phyloP scores from a whole-genome alignment of 2,329 filamentous ascomycete genomes.

The Chlorencoelia australis region DNA sequence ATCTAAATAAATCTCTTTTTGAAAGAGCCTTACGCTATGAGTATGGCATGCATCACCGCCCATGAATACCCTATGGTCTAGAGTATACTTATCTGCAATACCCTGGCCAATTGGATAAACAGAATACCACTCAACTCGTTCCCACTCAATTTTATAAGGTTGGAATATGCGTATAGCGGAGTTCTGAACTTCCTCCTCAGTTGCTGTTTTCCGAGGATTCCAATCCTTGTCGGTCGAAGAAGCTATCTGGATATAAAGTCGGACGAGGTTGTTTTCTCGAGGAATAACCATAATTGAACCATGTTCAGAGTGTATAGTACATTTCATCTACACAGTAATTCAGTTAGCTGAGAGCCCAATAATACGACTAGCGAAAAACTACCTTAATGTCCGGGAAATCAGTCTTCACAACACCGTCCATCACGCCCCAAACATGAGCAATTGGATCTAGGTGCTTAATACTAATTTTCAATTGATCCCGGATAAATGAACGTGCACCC shows the following conservation, averaged over 20 bases:
- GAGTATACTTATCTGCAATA: slow-evolving; percentile 56
- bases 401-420: slow-evolving; percentile 63
- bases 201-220: slow-evolving; percentile 52
- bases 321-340: slow-evolving; percentile 54
- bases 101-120: slow-evolving; percentile 70
- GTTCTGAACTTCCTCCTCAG: slow-evolving; percentile 51
- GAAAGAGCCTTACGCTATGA: slow-evolving; percentile 47
- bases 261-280: slow-evolving; percentile 56
- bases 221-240: slow-evolving; percentile 52
- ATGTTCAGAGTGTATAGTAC: slow-evolving; percentile 62
- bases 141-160: slow-evolving; percentile 59
- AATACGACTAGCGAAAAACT: slow-evolving; percentile 38
- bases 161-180: slow-evolving; percentile 55
- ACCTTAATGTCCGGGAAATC: slow-evolving; percentile 71
- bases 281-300: slow-evolving; percentile 77
- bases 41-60: slow-evolving; percentile 74
- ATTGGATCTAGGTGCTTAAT: slow-evolving; percentile 63
- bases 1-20: slow-evolving; percentile 30
- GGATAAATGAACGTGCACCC: slow-evolving; percentile 56
- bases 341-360: slow-evolving; percentile 32
- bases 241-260: slow-evolving; percentile 59
- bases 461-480: slow-evolving; percentile 56
- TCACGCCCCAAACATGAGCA: slow-evolving; percentile 65
- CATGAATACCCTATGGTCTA: slow-evolving; percentile 61
- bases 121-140: slow-evolving; percentile 62